Percentiles rank a stretch among this genome's conserved stretches.
These are phyloP conservation scores for Porpolomopsis calyptriformis DNA, from an alignment of 768 basidiomycete species.

Conservation along the genomic window DNA sequence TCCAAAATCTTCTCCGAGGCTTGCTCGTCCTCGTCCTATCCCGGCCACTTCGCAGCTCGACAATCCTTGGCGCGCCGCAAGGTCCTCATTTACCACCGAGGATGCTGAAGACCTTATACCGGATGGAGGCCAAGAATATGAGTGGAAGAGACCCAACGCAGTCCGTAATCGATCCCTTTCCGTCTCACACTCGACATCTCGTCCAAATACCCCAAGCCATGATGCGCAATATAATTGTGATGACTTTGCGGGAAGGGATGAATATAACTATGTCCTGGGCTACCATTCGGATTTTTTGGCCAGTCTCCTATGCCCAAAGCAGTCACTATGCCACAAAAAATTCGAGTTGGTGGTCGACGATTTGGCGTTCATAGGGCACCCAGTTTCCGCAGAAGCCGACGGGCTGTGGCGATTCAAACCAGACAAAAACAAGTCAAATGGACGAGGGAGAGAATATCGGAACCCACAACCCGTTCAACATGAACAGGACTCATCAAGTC, in stretches of 20 bases:
- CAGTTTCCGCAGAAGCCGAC: slow-evolving; percentile 68
- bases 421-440: slow-evolving; percentile 42
- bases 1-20: slow-evolving; percentile 51
- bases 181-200: slow-evolving; percentile 38
- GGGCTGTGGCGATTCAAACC: slow-evolving; percentile 66
- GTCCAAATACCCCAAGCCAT: slow-evolving; percentile 41
- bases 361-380: slow-evolving; percentile 89
- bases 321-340: slow-evolving; percentile 81
- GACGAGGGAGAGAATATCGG: slow-evolving; percentile 48
- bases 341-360: slow-evolving; percentile 90
- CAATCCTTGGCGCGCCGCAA: slow-evolving; percentile 62
- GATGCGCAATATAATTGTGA: slow-evolving; percentile 30
- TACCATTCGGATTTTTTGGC: slow-evolving; percentile 78
- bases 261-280: slow-evolving; percentile 66
- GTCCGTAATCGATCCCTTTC: slow-evolving; percentile 42
- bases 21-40: slow-evolving; percentile 57
- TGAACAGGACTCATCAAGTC: slow-evolving; percentile 20
- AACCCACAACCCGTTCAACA: slow-evolving; percentile 26
- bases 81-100: slow-evolving; percentile 27
- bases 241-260: slow-evolving; percentile 26
- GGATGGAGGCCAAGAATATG: slow-evolving; percentile 39
- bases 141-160: slow-evolving; percentile 50
- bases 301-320: slow-evolving; percentile 65
- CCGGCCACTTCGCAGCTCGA: slow-evolving; percentile 45
- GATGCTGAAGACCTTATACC: slow-evolving; percentile 14